These are phyloP conservation scores for Chiua virens DNA, from an alignment of 768 basidiomycete species.

Conservation along the genomic window DNA sequence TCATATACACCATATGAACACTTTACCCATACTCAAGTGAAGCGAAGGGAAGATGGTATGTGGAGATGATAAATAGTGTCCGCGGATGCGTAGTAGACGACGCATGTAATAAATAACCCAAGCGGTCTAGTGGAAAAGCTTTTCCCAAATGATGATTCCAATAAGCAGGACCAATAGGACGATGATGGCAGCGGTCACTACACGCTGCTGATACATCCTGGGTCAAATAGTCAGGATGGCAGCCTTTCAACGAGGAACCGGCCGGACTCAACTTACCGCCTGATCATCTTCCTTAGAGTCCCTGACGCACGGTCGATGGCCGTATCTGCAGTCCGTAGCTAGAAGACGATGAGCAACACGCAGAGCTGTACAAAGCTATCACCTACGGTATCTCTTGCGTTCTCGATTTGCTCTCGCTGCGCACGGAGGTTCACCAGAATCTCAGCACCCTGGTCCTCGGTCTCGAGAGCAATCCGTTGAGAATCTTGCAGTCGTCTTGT, in stretches of 20 bases:
- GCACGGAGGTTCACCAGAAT: slow-evolving; percentile 81
- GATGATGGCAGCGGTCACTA: slow-evolving; percentile 86
- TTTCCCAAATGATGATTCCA: slow-evolving; percentile 76
- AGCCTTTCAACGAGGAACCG: slow-evolving; percentile 5
- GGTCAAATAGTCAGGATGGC: slow-evolving; percentile 19
- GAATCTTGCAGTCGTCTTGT: slow-evolving; percentile 83
- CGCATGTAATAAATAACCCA: slow-evolving; percentile 13
- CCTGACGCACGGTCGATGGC: slow-evolving; percentile 90
- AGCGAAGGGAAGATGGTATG: slow-evolving; percentile 14
- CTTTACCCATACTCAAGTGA: background rate
- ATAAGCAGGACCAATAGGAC: slow-evolving; percentile 83
- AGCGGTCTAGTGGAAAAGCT: slow-evolving; percentile 48
- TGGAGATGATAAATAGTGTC: slow-evolving; percentile 28
- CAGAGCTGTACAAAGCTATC: background rate
- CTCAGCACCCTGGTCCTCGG: slow-evolving; percentile 92
- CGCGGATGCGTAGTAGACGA: slow-evolving; percentile 12
- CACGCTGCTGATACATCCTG: slow-evolving; percentile 97
- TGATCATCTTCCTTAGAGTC: slow-evolving; percentile 94
- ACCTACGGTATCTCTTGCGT: slow-evolving; percentile 83
- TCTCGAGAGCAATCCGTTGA: slow-evolving; percentile 91
- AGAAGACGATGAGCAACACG: background rate
- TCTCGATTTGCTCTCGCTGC: slow-evolving; percentile 94
- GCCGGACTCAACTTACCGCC: slow-evolving; percentile 59
- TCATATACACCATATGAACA: slow-evolving; percentile 33
- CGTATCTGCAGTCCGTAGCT: slow-evolving; percentile 85